Conservation (phyloP, 768 basidiomycete genomes). For the Amanita pseudoporphyria region DNA sequence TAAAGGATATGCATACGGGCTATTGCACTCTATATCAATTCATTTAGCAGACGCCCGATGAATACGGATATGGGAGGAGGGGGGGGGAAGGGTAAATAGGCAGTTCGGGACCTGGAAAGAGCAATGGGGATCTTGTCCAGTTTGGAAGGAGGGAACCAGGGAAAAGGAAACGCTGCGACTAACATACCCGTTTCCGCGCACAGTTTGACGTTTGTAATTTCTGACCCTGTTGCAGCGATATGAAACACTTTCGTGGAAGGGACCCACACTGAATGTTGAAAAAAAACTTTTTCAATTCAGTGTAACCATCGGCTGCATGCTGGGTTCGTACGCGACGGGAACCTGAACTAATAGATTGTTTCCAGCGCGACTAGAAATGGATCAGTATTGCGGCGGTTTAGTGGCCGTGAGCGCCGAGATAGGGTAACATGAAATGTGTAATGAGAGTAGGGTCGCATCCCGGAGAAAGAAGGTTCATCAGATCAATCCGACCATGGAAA, state of each 20-base stretch:
- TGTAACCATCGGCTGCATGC: too few species aligned
- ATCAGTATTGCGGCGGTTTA: not conserved
- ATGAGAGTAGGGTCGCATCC: not conserved
- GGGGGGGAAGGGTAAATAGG: not conserved
- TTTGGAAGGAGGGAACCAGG: slow-evolving; percentile 2
- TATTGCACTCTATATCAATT: not conserved
- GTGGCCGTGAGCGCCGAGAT: not conserved
- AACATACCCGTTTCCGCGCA: not conserved
- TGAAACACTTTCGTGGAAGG: not conserved
- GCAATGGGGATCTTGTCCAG: not conserved
- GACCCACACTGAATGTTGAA: too few species aligned
- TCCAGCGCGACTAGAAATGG: too few species aligned
- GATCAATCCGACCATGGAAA: not conserved
- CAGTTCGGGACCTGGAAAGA: not conserved
- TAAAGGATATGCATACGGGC: not conserved
- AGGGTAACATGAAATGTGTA: not conserved
- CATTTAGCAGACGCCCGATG: not conserved
- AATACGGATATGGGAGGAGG: not conserved
- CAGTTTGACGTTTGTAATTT: not conserved
- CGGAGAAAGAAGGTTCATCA: not conserved
- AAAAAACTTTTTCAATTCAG: too few species aligned
- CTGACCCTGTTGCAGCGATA: not conserved
- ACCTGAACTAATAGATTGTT: too few species aligned
- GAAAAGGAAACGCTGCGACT: not conserved
- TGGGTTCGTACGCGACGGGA: too few species aligned